Base-by-base conservation (phyloP, 768 basidiomycete genomes). In the Dioszegia aurantiaca region DNA sequence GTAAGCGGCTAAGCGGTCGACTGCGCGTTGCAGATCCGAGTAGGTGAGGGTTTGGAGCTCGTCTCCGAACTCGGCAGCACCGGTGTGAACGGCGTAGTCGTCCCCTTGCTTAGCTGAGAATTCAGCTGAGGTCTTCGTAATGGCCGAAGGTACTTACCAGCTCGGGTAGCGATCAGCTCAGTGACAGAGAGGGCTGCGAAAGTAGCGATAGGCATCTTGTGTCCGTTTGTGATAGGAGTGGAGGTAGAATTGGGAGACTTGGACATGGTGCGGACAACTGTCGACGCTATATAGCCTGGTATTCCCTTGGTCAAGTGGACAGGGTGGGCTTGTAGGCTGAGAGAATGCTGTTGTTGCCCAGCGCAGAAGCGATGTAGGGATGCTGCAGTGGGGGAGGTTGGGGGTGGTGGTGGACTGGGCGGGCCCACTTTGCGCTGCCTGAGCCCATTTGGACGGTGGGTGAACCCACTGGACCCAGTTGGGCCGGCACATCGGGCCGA, bases 41-140 rank as follows among this genome's bases (percentile, higher is more conserved):
- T 49, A 49, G 31, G 23, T 72, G 24, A 74, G 60, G 14, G 73
- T 72, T 58, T 65, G 40, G 19, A 74, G 59, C 55, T 67, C 63
- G n/a, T 72, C 67, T n/a, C 73, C 73, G 40, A 72, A 72, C 59
- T 74, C 73, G 9, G 68, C 68, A 26, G 73, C 68, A 23, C 73
- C 73, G 39, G 73, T 72, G 41, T 70, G 70, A 4, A 74, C 70
- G 6, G 73, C 73, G 12, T 60, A 43, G 9, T 68, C 68, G 52
- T 74, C 70, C 12, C 59, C 54, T 56, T 72, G 68, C 30, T 59
- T 56, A 2, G 55, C 70, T 72, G 46, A 14, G 19, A 26, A 16
- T 26, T 43, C 49, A 58, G 56, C 31, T 40, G 23, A 16, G 19
- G 26, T 49, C 36, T n/a, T 16, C 17, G n/a, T 17, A 33, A 12